phyloP scores from a whole-genome alignment of 768 basidiomycete genomes.

The Tylopilus felleus region DNA sequence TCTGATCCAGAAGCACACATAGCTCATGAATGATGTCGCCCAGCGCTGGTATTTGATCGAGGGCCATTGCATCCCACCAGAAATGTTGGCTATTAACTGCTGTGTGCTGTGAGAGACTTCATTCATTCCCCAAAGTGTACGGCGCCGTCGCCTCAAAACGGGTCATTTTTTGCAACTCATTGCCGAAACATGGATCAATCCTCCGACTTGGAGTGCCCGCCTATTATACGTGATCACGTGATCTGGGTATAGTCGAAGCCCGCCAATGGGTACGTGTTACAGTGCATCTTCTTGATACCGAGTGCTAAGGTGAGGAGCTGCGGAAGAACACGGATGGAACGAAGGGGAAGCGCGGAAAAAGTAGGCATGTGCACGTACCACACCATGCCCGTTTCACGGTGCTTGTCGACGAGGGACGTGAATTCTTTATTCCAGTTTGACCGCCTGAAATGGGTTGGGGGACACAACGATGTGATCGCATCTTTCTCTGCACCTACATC shows the following conservation, averaged over 20 bases:
- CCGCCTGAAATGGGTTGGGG: conserved; percentile 90
- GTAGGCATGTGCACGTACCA: conserved; percentile 41
- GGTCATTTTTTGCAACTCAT: no score
- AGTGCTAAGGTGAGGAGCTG: conserved; percentile 37
- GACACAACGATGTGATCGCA: conserved; percentile 81
- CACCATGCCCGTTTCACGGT: conserved; percentile 86
- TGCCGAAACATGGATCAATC: no score
- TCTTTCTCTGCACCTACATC: conserved; percentile 94
- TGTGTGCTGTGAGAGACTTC: no score
- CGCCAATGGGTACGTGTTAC: conserved; percentile 34
- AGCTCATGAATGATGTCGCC: no score
- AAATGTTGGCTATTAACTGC: no score
- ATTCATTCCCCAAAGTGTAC: no score
- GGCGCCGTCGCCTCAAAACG: no score
- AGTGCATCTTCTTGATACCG: not conserved
- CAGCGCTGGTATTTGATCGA: no score
- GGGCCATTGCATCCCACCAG: no score
- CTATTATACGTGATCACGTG: conserved; percentile 10
- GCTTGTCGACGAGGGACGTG: conserved; percentile 71
- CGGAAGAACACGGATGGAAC: conserved; percentile 61
- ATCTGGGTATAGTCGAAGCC: conserved; percentile 29
- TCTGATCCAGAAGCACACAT: no score
- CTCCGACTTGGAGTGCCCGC: no score
- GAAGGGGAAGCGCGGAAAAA: not conserved
- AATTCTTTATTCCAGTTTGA: conserved; percentile 85